phyloP scores from a whole-genome alignment of 768 basidiomycete species.

The Podaxis sp. region DNA sequence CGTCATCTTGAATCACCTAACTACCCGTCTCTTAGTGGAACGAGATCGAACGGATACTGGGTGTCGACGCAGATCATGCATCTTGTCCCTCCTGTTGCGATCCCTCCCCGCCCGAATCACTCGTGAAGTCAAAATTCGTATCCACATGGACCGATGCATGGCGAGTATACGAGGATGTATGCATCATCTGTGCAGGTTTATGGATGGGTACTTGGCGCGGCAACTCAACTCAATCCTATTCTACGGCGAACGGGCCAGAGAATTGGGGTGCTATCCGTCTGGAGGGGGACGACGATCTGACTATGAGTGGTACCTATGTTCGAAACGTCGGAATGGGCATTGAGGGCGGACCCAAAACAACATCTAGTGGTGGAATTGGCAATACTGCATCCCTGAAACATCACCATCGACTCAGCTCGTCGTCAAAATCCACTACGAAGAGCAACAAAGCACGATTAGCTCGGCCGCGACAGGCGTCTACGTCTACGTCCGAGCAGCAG shows the following conservation, averaged over 20 bases:
- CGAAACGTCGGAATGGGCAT: constrained; percentile 67
- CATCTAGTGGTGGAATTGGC: constrained; percentile 18
- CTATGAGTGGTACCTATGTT: constrained; percentile 35
- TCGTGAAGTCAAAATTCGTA: constrained; percentile 32
- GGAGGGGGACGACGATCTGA: constrained; percentile 65
- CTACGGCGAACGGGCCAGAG: constrained; percentile 40
- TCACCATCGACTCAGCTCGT: constrained; percentile 16
- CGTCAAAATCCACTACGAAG: constrained; percentile 33
- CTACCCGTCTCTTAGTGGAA: constrained; percentile 51
- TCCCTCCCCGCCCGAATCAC: constrained; percentile 21
- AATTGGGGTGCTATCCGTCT: constrained; percentile 57
- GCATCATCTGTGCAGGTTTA: constrained; percentile 75
- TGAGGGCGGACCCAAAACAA: constrained; percentile 51
- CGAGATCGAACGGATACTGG: constrained; percentile 67
- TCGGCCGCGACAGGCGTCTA: constrained; percentile 29
- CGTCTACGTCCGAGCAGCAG: constrained; percentile 24
- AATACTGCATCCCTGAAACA: neutral
- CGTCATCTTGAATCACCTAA: neutral
- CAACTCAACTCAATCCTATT: constrained; percentile 43
- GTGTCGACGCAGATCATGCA: constrained; percentile 38
- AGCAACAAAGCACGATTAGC: constrained; percentile 47
- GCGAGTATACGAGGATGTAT: constrained; percentile 83
- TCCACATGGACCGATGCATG: constrained; percentile 64
- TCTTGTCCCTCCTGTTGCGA: constrained; percentile 33
- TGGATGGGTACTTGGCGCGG: constrained; percentile 71